Conservation (phyloP, 2,329 filamentous ascomycete species). For the Uncinocarpus reesii region DNA sequence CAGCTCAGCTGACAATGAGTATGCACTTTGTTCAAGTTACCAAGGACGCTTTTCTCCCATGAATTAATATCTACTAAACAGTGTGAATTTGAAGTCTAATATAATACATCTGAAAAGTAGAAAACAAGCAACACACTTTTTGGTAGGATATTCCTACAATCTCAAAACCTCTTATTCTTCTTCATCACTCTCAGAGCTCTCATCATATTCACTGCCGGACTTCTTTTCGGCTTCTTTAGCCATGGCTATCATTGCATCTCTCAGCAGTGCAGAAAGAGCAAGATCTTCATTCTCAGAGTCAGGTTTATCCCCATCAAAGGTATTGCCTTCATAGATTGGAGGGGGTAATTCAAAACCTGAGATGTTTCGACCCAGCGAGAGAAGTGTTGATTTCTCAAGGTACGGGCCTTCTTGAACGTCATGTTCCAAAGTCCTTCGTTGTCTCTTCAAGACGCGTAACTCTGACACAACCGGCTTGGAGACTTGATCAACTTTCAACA, state of each 20-base stretch:
- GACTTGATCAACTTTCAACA: background rate
- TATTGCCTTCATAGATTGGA: background rate
- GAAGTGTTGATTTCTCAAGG: conserved; percentile 8
- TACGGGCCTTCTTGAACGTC: conserved; percentile 11
- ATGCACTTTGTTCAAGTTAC: too few species aligned
- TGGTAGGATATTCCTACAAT: background rate
- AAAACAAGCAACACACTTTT: background rate
- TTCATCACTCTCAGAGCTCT: background rate
- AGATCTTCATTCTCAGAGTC: conserved; percentile 3
- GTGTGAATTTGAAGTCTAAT: too few species aligned
- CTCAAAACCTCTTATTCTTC: background rate
- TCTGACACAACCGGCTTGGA: background rate
- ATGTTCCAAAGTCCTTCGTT: conserved; percentile 3
- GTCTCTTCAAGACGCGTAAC: conserved; percentile 7
- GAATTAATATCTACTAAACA: too few species aligned
- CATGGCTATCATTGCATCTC: background rate
- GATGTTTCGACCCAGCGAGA: conserved; percentile 7
- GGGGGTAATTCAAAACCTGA: conserved; percentile 8
- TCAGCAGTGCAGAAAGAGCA: background rate
- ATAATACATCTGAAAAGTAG: too few species aligned
- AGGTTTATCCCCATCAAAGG: background rate
- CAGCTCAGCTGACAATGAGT: too few species aligned
- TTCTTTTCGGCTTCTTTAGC: background rate
- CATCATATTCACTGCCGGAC: background rate
- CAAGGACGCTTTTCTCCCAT: too few species aligned